These are phyloP conservation scores for Trichoderma reesei DNA, from an alignment of 495 filamentous ascomycete species.

Conservation along the genomic window DNA sequence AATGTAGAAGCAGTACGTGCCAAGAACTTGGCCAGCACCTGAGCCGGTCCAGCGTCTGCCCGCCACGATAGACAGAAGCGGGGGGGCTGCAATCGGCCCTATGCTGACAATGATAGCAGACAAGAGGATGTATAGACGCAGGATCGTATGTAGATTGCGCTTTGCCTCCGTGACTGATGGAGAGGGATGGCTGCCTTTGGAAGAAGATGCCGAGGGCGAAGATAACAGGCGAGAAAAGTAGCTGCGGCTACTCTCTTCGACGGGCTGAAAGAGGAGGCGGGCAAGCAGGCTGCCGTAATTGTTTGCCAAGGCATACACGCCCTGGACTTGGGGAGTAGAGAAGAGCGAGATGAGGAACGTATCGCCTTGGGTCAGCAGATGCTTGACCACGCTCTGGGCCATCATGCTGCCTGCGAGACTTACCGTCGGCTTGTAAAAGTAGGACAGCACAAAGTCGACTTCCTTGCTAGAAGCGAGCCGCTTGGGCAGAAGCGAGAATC, in stretches of 20 bases:
- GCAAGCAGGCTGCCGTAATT: conserved; percentile 92
- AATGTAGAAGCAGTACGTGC: conserved; percentile 82
- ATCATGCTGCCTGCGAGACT: conserved; percentile 66
- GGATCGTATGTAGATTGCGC: conserved; percentile 38
- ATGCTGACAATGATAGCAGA: conserved; percentile 55
- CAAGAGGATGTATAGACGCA: conserved; percentile 57
- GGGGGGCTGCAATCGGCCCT: conserved; percentile 62
- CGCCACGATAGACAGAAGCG: conserved; percentile 60
- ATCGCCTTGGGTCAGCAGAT: conserved; percentile 89
- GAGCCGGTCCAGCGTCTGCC: conserved; percentile 62
- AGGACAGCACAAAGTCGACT: conserved; percentile 42
- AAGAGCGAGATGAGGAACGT: conserved; percentile 72
- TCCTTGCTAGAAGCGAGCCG: conserved; percentile 10
- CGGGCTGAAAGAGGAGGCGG: conserved; percentile 83
- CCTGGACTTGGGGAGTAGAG: conserved; percentile 68
- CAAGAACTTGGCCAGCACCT: conserved; percentile 53
- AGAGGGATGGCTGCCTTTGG: conserved; percentile 13
- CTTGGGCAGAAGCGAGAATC: conserved; percentile 47
- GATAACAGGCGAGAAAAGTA: conserved; percentile 70
- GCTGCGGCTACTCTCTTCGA: conserved; percentile 83
- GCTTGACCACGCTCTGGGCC: conserved; percentile 81
- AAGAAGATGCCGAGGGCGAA: conserved; percentile 10
- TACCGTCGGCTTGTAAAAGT: conserved; percentile 57
- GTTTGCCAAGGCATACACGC: conserved; percentile 84
- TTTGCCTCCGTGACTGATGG: conserved; percentile 26